These are phyloP conservation scores for Suillus subalutaceus DNA, from an alignment of 768 basidiomycete species.

Conservation along the genomic window DNA sequence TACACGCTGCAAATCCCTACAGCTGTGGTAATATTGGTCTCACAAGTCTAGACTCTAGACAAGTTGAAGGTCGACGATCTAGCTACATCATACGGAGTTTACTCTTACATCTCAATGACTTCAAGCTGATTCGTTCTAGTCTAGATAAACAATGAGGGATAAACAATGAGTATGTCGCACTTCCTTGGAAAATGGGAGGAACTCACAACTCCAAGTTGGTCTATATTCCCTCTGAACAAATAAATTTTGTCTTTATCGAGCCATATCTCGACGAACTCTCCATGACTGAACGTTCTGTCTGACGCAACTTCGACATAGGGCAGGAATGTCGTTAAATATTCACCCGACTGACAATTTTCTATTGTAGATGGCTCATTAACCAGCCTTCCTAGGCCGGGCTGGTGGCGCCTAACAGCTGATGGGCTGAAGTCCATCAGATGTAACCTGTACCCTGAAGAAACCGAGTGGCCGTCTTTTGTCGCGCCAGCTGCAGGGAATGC, in stretches of 20 bases:
- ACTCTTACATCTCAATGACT: slow-evolving; percentile 1
- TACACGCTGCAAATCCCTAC: too few species aligned
- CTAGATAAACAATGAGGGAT: background rate
- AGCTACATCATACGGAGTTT: background rate
- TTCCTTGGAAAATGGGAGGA: background rate
- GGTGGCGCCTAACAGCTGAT: background rate
- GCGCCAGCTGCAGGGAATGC: background rate
- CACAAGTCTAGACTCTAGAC: background rate
- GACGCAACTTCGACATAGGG: slow-evolving; percentile 4
- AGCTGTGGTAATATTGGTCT: too few species aligned
- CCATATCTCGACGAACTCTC: background rate
- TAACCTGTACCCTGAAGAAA: background rate
- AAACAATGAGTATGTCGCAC: background rate
- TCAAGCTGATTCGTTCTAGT: background rate
- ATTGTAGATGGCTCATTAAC: background rate
- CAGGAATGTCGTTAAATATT: background rate
- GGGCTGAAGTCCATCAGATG: slow-evolving; percentile 1
- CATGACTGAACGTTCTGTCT: background rate
- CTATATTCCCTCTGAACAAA: background rate
- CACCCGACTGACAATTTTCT: background rate
- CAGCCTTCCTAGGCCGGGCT: background rate
- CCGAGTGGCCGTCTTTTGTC: background rate
- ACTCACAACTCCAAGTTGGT: background rate
- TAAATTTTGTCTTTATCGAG: background rate
- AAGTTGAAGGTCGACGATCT: background rate